Evolutionary conservation across 2,329 filamentous ascomycete genomes (phyloP).

Genomic region (Monilinia vaccinii-corymbosi): DNA sequence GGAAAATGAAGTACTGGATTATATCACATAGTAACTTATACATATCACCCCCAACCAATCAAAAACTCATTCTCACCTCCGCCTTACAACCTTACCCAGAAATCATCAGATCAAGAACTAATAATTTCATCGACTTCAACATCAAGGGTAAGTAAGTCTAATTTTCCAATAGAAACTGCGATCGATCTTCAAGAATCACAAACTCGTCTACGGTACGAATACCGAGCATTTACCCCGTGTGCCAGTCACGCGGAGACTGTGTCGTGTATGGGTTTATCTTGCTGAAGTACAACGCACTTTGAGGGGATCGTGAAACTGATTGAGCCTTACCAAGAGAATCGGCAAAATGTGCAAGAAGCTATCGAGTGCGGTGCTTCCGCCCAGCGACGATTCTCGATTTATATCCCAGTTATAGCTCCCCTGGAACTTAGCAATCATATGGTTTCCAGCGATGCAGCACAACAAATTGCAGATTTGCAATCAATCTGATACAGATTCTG

Average conservation of each 20-base stretch:
- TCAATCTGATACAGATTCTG: rapidly evolving
- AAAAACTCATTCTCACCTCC: neutral
- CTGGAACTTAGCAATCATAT: neutral
- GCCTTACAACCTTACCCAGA: no score
- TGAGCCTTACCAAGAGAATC: neutral
- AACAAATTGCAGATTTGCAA: no score
- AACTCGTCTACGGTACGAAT: no score
- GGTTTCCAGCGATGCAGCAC: neutral
- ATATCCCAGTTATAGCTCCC: no score
- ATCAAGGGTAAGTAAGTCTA: no score
- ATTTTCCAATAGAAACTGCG: no score
- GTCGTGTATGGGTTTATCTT: neutral
- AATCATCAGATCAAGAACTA: neutral
- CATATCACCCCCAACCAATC: neutral
- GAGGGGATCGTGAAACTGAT: neutral
- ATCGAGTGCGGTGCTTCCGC: neutral
- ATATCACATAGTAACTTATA: neutral
- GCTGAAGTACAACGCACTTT: neutral
- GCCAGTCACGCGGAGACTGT: neutral
- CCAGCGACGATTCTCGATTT: neutral
- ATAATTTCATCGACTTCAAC: neutral
- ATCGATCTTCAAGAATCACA: neutral
- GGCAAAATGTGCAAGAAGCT: neutral
- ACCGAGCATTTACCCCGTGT: neutral
- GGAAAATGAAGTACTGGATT: neutral